phyloP scores from a whole-genome alignment of 2,329 filamentous ascomycete species.

The Ophiocordyceps camponoti-rufipedis region DNA sequence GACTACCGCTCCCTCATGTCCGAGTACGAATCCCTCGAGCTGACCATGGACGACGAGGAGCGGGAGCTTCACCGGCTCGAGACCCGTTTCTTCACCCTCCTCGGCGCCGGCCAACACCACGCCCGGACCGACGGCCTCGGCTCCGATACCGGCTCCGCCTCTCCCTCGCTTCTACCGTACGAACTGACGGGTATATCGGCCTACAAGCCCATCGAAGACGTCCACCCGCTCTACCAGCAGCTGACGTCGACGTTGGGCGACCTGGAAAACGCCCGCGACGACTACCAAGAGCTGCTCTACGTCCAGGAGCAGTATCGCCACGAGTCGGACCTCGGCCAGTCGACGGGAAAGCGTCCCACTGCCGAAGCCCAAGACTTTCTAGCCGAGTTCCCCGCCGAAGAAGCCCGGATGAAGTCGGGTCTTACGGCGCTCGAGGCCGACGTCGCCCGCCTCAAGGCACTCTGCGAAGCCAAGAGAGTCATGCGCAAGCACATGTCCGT shows the following conservation, averaged over 20 bases:
- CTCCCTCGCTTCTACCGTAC: slow-evolving; percentile 10
- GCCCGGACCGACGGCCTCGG: slow-evolving; percentile 1
- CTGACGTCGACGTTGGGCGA: slow-evolving; percentile 25
- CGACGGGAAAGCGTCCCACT: slow-evolving; percentile 10
- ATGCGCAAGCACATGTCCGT: slow-evolving; percentile 24
- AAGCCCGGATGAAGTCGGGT: slow-evolving; percentile 13
- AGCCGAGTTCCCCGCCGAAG: slow-evolving; percentile 19
- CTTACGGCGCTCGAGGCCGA: slow-evolving; percentile 15
- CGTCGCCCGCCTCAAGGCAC: slow-evolving; percentile 15
- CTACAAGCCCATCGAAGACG: slow-evolving; percentile 16
- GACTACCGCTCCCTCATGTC: slow-evolving; percentile 18
- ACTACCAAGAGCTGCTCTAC: slow-evolving; percentile 23
- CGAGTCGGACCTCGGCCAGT: slow-evolving; percentile 15
- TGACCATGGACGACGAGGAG: slow-evolving; percentile 16
- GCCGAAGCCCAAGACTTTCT: slow-evolving; percentile 25
- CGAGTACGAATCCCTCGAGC: slow-evolving; percentile 18
- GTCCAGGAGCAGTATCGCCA: slow-evolving; percentile 19
- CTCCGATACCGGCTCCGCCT: slow-evolving; percentile 1
- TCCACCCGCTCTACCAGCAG: slow-evolving; percentile 27
- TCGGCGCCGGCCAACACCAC: slow-evolving; percentile 12
- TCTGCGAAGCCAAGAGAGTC: slow-evolving; percentile 22
- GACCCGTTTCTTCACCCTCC: slow-evolving; percentile 18
- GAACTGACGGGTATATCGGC: slow-evolving; percentile 17
- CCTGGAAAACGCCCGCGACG: slow-evolving; percentile 27
- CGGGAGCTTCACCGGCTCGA: slow-evolving; percentile 17